Evolutionary conservation across 169 alveolate species (phyloP), one percentile per base, ranked within the genome.

Genomic region (Perkinsus olseni): DNA sequence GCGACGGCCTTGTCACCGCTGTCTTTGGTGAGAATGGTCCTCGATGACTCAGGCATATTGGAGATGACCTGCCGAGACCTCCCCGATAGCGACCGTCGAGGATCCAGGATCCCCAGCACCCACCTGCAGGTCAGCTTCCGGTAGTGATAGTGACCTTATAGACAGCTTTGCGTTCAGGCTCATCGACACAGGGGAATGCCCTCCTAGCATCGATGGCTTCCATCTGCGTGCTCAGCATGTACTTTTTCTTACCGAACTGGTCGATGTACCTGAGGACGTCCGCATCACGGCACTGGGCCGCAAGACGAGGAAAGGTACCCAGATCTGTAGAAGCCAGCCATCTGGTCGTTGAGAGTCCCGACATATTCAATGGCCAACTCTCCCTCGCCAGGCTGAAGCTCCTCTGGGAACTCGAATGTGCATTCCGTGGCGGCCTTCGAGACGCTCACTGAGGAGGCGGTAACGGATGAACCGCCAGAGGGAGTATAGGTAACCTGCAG

Each of bases 121-220:
- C 82, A 36, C 91, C 48, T 39, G 91, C 38, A 50, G 38, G 50
- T 92, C 48, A 50, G 93, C 62, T 21, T 92, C 93, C n/a, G 36
- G 38, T 38, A 36, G 40, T 37, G 50, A 92, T 48, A n/a, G 93
- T 92, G 21, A 92, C 91, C 39, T 48, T 37, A 40, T 36, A 92
- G 34, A 20, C 38, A 11, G 93, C 93, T n/a, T 92, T 92, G 38
- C 91, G 48, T 39, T 91, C 95, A 0, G 95, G 95, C 48, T 93
- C 95, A 37, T 93, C 95, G 92, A 93, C 91, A 90, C 95, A 93
- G 17, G 95, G 95, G 45, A 93, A 92, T 50, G 94, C 92, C 20
- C 94, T 62, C n/a, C 95, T 91, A 3, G 95, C 95, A 40, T 93
- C 95, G 91, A 92, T 93, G 45, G 95, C 95, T 36, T 92, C 93